phyloP scores from a whole-genome alignment of 164 flowering plant genomes.

The Macadamia integrifolia region DNA sequence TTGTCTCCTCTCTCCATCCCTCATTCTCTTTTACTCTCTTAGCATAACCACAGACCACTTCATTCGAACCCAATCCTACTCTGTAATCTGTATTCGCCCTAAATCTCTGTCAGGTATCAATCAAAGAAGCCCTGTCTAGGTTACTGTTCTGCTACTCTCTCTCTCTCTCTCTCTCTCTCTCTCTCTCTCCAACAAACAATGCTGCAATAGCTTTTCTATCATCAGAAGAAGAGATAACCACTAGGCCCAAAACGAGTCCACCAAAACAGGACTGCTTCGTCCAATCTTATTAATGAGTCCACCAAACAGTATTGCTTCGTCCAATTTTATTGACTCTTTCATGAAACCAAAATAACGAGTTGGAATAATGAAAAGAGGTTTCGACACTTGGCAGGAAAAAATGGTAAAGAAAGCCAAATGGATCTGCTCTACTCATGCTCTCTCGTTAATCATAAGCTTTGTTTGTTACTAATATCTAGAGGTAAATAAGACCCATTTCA shows the following conservation, averaged over 20 bases:
- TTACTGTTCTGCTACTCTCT: background rate
- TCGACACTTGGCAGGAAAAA: no score
- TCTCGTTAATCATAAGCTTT: background rate
- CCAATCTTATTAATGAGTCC: no score
- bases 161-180: background rate
- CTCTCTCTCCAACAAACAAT: background rate
- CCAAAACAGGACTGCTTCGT: no score
- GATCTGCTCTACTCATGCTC: conserved; percentile 5
- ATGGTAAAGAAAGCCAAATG: background rate
- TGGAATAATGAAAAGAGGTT: no score
- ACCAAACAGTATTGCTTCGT: background rate
- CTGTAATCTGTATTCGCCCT: background rate
- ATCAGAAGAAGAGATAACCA: background rate
- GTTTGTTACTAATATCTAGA: conserved; percentile 1
- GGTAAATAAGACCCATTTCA: conserved; percentile 1
- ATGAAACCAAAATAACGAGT: background rate
- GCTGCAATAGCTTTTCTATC: conserved; percentile 4
- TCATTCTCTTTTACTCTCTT: background rate
- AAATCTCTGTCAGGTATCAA: background rate
- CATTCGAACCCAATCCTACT: no score
- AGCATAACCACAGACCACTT: no score
- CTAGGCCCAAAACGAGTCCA: no score
- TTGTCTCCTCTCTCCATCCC: conserved; percentile 7
- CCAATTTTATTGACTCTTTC: background rate
- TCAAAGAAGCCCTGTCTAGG: background rate